Evolutionary conservation across 2,329 filamentous ascomycete species (phyloP), one percentile per base, ranked within the genome.

Genomic region (Stylonectria norvegica): DNA sequence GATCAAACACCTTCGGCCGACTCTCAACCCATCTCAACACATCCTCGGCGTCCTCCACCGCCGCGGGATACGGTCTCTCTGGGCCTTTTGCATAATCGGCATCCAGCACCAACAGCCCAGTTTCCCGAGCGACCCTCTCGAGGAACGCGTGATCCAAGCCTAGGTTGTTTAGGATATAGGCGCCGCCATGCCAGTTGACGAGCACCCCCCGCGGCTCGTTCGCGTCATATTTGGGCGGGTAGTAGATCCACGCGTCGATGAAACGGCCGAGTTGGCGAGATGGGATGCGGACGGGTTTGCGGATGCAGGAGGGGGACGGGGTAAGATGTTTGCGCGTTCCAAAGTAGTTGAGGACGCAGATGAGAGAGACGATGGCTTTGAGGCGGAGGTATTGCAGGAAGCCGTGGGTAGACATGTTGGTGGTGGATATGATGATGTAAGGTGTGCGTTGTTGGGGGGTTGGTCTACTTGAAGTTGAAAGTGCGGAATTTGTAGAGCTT

Each of bases 81-180:
- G 71, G 71, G 1, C 63, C 64, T 42, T 67, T 61, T 15, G 67
- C 63, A 47, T 74, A 70, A 23, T 65, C 57, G 2, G 61, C 55
- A 25, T 64, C 58, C 1, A 64, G 29, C 5, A 60, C 54, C 1
- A 51, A 9, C 20, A 64, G 38, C 0, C 48, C 45, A 3, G 53
- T 50, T 4, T 60, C 49, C 2, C 46, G 43, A 6, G 59, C 57
- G 17, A 70, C 39, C 17, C 47, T 54, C 6, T 56, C 55, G 40
- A 64, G 69, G 49, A 62, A 72, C 5, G 45, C 36, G 22, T 64
- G 57, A 42, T 72, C 68, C 45, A 48, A 57, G 31, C 68, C 68
- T 29, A 68, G 59, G n/a, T 62, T 43, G 2, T 59, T 58, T 6
- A 65, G 52, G 1, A 60, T 55, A 16, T 57, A 63, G 1, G 59